These are phyloP conservation scores for Conticribra guillardii DNA, from an alignment of 108 stramenopile species.

Conservation along the genomic window DNA sequence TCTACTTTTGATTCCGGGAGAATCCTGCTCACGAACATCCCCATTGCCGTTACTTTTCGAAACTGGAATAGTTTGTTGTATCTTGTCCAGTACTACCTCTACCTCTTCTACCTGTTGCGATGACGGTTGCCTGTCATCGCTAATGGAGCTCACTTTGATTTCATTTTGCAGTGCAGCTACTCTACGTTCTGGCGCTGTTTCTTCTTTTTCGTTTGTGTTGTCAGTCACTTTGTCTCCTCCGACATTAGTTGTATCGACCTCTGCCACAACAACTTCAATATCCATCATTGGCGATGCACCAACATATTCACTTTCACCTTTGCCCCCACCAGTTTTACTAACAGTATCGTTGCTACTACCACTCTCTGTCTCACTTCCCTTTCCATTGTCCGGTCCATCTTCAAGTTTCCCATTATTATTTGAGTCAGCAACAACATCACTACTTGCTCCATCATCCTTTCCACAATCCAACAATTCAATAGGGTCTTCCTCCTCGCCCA, in stretches of 20 bases:
- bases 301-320: neutral
- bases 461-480: neutral
- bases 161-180: neutral
- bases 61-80: neutral
- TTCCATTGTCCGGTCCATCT: neutral
- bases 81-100: neutral
- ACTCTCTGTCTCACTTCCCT: no score
- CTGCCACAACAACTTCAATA: no score
- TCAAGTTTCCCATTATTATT: neutral
- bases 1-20: neutral
- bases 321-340: neutral
- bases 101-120: neutral
- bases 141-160: neutral
- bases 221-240: no score
- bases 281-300: no score
- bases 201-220: no score
- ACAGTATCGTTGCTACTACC: neutral
- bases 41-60: neutral
- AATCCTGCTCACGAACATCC: neutral
- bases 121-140: neutral
- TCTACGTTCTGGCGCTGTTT: no score
- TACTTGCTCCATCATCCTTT: neutral
- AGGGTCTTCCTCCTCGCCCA: slow-evolving; percentile 25
- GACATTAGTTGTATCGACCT: no score
- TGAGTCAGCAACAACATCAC: neutral